Evolutionary conservation across 2,329 filamentous ascomycete genomes (phyloP).

Genomic region (Epichloe coenophiala): DNA sequence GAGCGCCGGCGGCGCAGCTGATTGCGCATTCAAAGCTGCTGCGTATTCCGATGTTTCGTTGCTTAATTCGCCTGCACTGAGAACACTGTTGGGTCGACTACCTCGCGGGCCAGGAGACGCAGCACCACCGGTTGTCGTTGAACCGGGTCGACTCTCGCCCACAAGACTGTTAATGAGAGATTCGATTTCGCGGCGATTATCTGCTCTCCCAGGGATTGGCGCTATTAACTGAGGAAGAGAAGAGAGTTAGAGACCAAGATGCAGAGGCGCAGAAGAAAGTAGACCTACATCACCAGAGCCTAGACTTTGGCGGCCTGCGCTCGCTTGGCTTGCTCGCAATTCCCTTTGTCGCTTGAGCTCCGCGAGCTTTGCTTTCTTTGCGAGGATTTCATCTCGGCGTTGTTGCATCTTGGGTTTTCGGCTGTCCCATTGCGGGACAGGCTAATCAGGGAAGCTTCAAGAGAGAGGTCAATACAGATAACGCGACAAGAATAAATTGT

Average conservation of each 20-base stretch:
- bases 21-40: conserved; percentile 30
- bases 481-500: neutral
- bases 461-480: neutral
- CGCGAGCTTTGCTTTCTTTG: conserved; percentile 92
- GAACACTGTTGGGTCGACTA: conserved; percentile 74
- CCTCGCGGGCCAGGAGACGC: conserved; percentile 54
- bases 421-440: conserved; percentile 35
- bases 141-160: conserved; percentile 60
- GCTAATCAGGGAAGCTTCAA: conserved; percentile 6
- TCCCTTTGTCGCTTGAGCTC: conserved; percentile 91
- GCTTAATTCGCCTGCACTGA: conserved; percentile 71
- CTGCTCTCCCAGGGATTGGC: conserved; percentile 56
- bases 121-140: conserved; percentile 47
- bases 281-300: conserved; percentile 56
- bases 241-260: conserved; percentile 1
- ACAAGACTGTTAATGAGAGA: conserved; percentile 73
- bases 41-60: conserved; percentile 54
- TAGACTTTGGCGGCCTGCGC: conserved; percentile 53
- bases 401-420: conserved; percentile 47
- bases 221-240: conserved; percentile 35
- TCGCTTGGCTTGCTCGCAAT: conserved; percentile 64
- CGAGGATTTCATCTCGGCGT: conserved; percentile 88
- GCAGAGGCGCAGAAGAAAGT: neutral
- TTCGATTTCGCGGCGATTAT: conserved; percentile 66
- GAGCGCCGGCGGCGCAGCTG: conserved; percentile 30